phyloP scores from a whole-genome alignment of 495 filamentous ascomycete genomes.

The Neurospora sublineolata region DNA sequence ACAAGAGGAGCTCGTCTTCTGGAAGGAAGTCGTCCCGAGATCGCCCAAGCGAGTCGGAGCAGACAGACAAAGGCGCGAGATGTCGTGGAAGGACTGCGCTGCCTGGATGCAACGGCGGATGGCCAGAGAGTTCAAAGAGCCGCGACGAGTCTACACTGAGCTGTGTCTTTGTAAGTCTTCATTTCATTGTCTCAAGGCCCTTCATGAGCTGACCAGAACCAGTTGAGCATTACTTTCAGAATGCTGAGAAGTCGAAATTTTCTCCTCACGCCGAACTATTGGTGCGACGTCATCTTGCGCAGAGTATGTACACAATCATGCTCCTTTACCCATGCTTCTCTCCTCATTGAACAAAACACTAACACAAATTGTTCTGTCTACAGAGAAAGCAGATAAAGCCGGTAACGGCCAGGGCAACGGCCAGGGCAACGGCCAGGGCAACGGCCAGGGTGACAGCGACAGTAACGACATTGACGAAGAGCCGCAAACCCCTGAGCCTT shows the following conservation, averaged over 20 bases:
- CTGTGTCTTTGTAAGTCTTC: constrained; percentile 28
- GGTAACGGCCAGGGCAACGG: neutral
- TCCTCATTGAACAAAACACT: neutral
- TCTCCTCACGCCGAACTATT: constrained; percentile 21
- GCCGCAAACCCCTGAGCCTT: neutral
- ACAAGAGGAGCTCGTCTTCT: constrained; percentile 31
- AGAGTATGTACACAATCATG: neutral
- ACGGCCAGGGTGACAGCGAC: neutral
- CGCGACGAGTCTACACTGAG: constrained; percentile 23
- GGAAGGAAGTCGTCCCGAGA: constrained; percentile 22
- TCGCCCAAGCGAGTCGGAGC: constrained; percentile 26
- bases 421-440: neutral
- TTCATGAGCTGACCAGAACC: constrained; percentile 7
- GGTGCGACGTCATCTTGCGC: constrained; percentile 15
- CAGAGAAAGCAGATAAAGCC: neutral
- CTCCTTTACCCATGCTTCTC: neutral
- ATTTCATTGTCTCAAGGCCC: neutral
- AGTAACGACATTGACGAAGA: neutral
- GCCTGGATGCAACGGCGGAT: constrained; percentile 21
- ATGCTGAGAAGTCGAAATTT: constrained; percentile 16
- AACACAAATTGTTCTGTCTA: neutral
- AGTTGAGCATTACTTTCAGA: constrained; percentile 39
- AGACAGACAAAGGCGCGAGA: constrained; percentile 13
- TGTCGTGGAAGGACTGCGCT: constrained; percentile 23
- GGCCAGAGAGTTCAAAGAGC: constrained; percentile 1